phyloP scores from a whole-genome alignment of 1,284 basidiomycete species.

The Microbotryomycetes sp. region DNA sequence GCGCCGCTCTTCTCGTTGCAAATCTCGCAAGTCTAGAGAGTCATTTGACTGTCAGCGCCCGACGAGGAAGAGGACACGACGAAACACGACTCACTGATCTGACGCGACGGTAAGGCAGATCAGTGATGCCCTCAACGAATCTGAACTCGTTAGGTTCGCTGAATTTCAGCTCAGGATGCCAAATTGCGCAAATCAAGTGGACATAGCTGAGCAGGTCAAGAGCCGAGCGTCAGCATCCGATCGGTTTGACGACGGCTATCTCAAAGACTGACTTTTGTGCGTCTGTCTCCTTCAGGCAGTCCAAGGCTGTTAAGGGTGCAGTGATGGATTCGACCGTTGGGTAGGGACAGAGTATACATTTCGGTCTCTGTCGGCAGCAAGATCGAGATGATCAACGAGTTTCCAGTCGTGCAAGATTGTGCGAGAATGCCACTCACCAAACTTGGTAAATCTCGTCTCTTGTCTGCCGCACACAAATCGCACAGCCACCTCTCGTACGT shows the following conservation, averaged over 20 bases:
- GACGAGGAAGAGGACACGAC: constrained; percentile 27
- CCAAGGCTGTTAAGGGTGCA: constrained; percentile 51
- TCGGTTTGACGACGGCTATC: background rate
- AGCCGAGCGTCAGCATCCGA: background rate
- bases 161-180: constrained; percentile 73
- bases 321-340: constrained; percentile 51
- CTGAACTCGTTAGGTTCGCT: constrained; percentile 61
- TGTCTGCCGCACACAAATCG: constrained; percentile 30
- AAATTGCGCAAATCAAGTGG: constrained; percentile 82
- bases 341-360: constrained; percentile 45
- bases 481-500: constrained; percentile 31
- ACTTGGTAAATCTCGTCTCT: background rate
- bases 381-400: background rate
- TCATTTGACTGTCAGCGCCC: constrained; percentile 16
- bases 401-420: background rate
- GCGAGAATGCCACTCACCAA: background rate
- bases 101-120: constrained; percentile 50
- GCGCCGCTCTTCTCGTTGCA: constrained; percentile 64
- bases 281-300: constrained; percentile 87
- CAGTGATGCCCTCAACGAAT: constrained; percentile 78
- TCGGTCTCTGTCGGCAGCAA: constrained; percentile 38
- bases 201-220: constrained; percentile 64
- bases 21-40: constrained; percentile 46
- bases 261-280: constrained; percentile 44
- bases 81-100: constrained; percentile 34